Evolutionary conservation across 202 grass and related monocot genomes (phyloP).

Genomic region (Digitaria exilis): DNA sequence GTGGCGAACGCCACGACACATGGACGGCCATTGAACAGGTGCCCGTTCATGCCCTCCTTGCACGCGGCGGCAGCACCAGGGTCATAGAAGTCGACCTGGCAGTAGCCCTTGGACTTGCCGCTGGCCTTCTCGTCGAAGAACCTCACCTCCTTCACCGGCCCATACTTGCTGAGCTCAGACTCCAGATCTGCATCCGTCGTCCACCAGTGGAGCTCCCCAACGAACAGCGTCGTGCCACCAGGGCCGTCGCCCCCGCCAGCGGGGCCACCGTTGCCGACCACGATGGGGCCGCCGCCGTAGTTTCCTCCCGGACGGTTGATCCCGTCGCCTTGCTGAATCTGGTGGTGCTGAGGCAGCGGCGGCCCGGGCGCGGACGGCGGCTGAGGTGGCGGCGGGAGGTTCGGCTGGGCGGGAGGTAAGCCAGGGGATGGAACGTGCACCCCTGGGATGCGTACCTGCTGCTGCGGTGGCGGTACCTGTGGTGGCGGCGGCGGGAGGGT

Average conservation of each 20-base stretch:
- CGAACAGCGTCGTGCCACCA: constrained; percentile 66
- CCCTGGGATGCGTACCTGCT: constrained; percentile 62
- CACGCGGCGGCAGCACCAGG: constrained; percentile 43
- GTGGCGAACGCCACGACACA: constrained; percentile 71
- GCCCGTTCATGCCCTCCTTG: constrained; percentile 74
- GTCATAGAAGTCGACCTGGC: constrained; percentile 77
- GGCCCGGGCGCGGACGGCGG: constrained; percentile 25
- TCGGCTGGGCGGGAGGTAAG: constrained; percentile 12
- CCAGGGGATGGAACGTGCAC: constrained; percentile 27
- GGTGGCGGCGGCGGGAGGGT: constrained; percentile 10
- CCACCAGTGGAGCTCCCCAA: constrained; percentile 84
- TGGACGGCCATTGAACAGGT: constrained; percentile 60
- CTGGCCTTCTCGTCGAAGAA: constrained; percentile 85
- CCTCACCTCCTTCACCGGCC: constrained; percentile 66
- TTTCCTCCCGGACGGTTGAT: constrained; percentile 57
- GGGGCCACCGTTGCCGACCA: constrained; percentile 40
- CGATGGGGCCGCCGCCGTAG: constrained; percentile 44
- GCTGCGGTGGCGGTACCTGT: constrained; percentile 15
- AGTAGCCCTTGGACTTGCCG: constrained; percentile 83
- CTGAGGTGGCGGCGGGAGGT: constrained; percentile 43
- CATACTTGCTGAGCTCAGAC: constrained; percentile 67
- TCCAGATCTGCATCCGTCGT: constrained; percentile 79
- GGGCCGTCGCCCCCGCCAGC: constrained; percentile 47
- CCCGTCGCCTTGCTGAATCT: constrained; percentile 50
- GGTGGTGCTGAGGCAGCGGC: constrained; percentile 42